These are phyloP conservation scores for Hibiscus mutabilis DNA, from an alignment of 345 rosid genomes.

Conservation along the genomic window DNA sequence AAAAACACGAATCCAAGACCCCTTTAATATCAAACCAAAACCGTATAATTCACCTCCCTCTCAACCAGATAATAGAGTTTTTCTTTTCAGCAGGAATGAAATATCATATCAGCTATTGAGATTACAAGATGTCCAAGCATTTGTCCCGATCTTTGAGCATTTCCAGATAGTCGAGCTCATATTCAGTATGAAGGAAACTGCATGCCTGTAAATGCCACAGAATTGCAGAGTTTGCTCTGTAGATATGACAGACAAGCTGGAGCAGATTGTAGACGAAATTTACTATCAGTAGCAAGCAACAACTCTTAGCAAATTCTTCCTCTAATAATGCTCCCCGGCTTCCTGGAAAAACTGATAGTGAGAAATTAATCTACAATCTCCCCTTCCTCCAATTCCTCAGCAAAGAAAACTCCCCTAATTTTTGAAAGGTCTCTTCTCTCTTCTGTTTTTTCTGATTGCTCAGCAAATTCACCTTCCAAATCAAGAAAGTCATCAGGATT, in stretches of 20 bases:
- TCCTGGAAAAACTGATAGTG: neutral
- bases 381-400: constrained; percentile 76
- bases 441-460: constrained; percentile 28
- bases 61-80: neutral
- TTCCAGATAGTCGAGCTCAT: neutral
- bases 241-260: neutral
- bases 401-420: constrained; percentile 13
- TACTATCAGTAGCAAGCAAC: neutral
- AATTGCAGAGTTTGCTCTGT: neutral
- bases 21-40: neutral
- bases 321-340: neutral
- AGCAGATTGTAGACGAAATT: neutral
- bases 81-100: neutral
- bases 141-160: neutral
- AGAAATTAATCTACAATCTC: constrained; percentile 50
- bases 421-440: constrained; percentile 21
- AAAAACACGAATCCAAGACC: neutral
- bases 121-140: neutral
- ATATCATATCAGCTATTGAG: neutral
- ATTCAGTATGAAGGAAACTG: neutral
- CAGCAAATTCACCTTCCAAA: constrained; percentile 46
- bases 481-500: constrained; percentile 67
- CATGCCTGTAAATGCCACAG: neutral
- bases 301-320: neutral
- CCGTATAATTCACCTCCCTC: neutral